Base-by-base conservation (phyloP, 176 grass and related monocot species). In the Metroxylon sagu region DNA sequence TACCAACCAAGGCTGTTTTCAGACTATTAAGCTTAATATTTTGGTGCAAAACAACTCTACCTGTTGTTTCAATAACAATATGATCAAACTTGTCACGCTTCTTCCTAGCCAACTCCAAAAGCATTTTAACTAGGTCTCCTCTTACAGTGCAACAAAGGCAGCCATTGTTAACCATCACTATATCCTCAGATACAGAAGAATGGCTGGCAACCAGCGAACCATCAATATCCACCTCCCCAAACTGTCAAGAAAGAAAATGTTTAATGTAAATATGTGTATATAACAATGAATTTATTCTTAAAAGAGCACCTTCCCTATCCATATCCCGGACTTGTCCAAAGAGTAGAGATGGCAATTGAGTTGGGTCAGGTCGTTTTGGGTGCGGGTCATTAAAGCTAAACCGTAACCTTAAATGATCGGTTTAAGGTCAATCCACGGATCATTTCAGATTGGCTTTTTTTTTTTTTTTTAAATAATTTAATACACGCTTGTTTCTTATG, bases 171-270 rank as follows among this genome's bases (percentile, higher is more conserved):
- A 84, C 80, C 76, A 84, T 89, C 53, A 84, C 77, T 64, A 89
- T 89, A 70, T 84, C 85, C 56, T 89, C 85, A 7, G 85, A 57
- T 4, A 84, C 77, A 3, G 85, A 84, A 59, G 85, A 89, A 71
- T 89, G 85, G 27, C 59, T 84, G 60, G 85, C 85, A 4, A 84
- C 85, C 23, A 89, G 77, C 23, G 77, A 84, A 56, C 80, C 74
- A 64, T 89, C 85, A 5, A 89, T 89, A 56, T 89, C 85, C 26
- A 84, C 85, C 57, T 89, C 85, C 48, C 85, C 85, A 75, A 89
- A 89, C 80, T 89, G 52, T 65, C 65, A 68, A 66, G 49, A 66
- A 18, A 55, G 18, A 55, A 21, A 52, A 79, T 1, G 56, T 0
- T 39, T 26, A 62, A 62, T 25, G 4, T 14, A 2, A 57, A 17